phyloP scores from a whole-genome alignment of 495 filamentous ascomycete species.

The Penicilliopsis zonata region DNA sequence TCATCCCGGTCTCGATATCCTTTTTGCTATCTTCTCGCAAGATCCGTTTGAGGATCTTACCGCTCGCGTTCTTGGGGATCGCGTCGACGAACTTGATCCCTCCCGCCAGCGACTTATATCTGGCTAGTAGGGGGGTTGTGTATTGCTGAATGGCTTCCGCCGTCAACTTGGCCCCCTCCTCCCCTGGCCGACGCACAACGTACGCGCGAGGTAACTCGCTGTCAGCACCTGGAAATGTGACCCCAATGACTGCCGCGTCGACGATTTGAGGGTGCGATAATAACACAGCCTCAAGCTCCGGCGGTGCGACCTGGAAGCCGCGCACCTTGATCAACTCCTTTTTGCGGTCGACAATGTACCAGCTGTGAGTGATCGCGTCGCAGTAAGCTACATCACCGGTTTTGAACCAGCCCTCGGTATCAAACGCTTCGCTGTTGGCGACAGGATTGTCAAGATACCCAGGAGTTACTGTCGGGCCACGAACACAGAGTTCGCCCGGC shows the following conservation, averaged over 20 bases:
- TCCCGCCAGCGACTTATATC: conserved; percentile 58
- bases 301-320: conserved; percentile 63
- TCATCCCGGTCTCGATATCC: no score
- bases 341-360: conserved; percentile 34
- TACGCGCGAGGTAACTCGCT: conserved; percentile 66
- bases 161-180: conserved; percentile 18
- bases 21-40: no score
- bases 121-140: conserved; percentile 45
- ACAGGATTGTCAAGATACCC: conserved; percentile 61
- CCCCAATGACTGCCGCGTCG: conserved; percentile 72
- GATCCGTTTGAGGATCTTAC: conserved; percentile 69
- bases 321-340: conserved; percentile 41
- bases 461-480: conserved; percentile 54
- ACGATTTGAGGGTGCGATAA: conserved; percentile 53
- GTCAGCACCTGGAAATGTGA: conserved; percentile 37
- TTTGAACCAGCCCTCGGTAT: conserved; percentile 61
- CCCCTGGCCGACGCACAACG: conserved; percentile 40
- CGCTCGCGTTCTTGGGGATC: conserved; percentile 65
- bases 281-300: conserved; percentile 72
- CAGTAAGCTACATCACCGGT: conserved; percentile 58
- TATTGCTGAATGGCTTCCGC: conserved; percentile 51
- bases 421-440: conserved; percentile 50
- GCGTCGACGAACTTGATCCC: conserved; percentile 62
- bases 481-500: conserved; percentile 7
- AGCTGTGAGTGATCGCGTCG: conserved; percentile 42